A percentile compares a stretch with the other conserved stretches of the same genome.
Conservation (phyloP, 2,329 filamentous ascomycete genomes). For the Trichoderma afroharzianum region DNA sequence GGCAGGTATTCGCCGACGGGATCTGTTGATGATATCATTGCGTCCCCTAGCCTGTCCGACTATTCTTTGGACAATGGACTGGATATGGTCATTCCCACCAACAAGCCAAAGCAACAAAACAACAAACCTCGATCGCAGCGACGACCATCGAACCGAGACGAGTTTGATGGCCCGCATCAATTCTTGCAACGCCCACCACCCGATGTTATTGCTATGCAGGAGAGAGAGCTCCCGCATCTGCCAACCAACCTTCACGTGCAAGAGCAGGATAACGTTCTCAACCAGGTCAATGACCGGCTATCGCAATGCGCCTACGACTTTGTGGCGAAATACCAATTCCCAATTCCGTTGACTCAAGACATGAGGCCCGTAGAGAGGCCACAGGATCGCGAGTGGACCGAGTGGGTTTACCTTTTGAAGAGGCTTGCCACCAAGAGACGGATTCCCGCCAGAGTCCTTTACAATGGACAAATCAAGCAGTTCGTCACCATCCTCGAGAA, state of each 20-base stretch:
- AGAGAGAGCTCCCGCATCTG: slow-evolving; percentile 75
- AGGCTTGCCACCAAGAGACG: slow-evolving; percentile 80
- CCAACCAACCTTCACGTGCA: slow-evolving; percentile 78
- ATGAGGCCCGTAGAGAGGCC: slow-evolving; percentile 73
- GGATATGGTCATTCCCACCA: slow-evolving; percentile 36
- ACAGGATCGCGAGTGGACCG: slow-evolving; percentile 81
- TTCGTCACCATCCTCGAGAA: slow-evolving; percentile 86
- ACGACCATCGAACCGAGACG: slow-evolving; percentile 76
- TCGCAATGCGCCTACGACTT: slow-evolving; percentile 88
- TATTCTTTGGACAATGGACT: slow-evolving; percentile 54
- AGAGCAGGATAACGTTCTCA: slow-evolving; percentile 79
- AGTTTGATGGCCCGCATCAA: slow-evolving; percentile 85
- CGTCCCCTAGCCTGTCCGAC: slow-evolving; percentile 58
- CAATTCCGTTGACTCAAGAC: slow-evolving; percentile 77
- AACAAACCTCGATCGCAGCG: slow-evolving; percentile 56
- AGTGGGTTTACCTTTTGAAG: slow-evolving; percentile 87
- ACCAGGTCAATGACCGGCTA: slow-evolving; percentile 77
- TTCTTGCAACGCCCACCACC: slow-evolving; percentile 70
- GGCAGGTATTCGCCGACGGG: slow-evolving; percentile 54
- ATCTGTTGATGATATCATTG: slow-evolving; percentile 56
- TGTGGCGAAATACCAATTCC: slow-evolving; percentile 86
- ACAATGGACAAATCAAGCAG: slow-evolving; percentile 89
- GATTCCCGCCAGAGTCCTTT: slow-evolving; percentile 78
- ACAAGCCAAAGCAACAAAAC: slow-evolving; percentile 42
- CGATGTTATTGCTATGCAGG: slow-evolving; percentile 70